Base-by-base conservation (phyloP, 106 monocot genomes). In the Cymbidium sinense region DNA sequence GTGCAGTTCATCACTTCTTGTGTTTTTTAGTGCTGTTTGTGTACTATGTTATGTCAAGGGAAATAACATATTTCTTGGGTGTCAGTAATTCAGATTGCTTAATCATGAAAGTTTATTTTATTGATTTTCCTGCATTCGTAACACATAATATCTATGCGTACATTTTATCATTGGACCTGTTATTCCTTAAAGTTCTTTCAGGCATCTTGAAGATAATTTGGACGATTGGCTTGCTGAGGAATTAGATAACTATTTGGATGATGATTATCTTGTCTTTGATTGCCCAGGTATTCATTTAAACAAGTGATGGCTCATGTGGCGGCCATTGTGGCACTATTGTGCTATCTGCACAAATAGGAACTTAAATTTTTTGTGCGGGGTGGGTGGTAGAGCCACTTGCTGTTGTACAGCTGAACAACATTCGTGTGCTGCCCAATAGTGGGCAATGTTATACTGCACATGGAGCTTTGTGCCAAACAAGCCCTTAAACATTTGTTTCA, bases 211-310 rank as follows among this genome's bases (percentile, higher is more conserved):
- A 81, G 94, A 94, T 18, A 86, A 80, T 82, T 76, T 98, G 74
- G 94, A 94, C 83, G 92, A 94, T 37, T 98, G 98, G 98, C 78
- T 98, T 78, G 84, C 82, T 54, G 91, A 94, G 25, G 91, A 98
- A 79, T 61, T 98, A 36, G 93, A 93, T 7, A 89, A 92, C 76
- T 94, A 88, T 83, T 82, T 91, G 85, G 96, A 98, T 75, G 94
- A 98, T 84, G 94, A 98, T 65, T 98, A 94, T 83, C 89, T 98
- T 36, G 90, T 98, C 72, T 94, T 98, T 88, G 98, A 94, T 61
- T 98, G 98, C 43, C 98, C 98, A 84, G 94, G 98, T 94, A 87
- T 81, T 64, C n/a, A 34, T 11, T 76, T 39, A 21, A 31, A 67
- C 67, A 67, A 33, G 33, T 67, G 67, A 33, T 1, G 15, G 58